Percentiles rank a stretch among this genome's conserved stretches.
These are phyloP conservation scores for Novymonas esmeraldas DNA, from an alignment of 208 protist species.

Conservation along the genomic window DNA sequence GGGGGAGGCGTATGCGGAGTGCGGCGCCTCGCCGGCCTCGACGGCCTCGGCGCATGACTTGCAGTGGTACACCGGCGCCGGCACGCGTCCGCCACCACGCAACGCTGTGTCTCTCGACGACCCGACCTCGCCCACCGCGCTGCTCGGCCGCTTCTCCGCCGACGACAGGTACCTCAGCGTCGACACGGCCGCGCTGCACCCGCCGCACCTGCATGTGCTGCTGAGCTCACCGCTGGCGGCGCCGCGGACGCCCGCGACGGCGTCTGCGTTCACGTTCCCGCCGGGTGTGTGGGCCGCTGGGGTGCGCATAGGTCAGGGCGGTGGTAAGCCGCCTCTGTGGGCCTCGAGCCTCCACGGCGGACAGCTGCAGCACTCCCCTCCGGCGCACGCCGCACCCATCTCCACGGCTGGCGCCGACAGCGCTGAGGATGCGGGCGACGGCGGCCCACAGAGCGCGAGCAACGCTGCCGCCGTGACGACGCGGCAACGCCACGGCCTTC, in stretches of 20 bases:
- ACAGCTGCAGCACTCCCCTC: too few species aligned
- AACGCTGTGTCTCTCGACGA: constrained; percentile 21
- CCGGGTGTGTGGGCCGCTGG: constrained; percentile 14
- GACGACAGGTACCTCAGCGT: background rate
- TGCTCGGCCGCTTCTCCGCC: background rate
- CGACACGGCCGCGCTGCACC: background rate
- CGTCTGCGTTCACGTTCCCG: constrained; percentile 1
- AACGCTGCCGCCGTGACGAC: background rate
- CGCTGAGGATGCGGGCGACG: too few species aligned
- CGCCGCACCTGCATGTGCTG: background rate
- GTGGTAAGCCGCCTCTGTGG: constrained; percentile 7
- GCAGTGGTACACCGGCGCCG: constrained; percentile 16
- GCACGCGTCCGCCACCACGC: constrained; percentile 3
- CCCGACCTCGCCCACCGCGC: constrained; percentile 6
- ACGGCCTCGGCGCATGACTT: constrained; percentile 6
- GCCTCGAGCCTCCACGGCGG: background rate
- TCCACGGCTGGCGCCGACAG: too few species aligned
- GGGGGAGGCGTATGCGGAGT: too few species aligned
- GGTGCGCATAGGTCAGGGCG: constrained; percentile 15
- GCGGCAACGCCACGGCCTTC: background rate
- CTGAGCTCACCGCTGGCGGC: background rate
- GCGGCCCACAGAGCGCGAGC: background rate
- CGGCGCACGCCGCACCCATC: too few species aligned
- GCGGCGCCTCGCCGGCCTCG: background rate
- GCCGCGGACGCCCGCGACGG: too few species aligned